These are phyloP conservation scores for Solanum paucissectum DNA, from an alignment of 257 asterid species.

Conservation along the genomic window DNA sequence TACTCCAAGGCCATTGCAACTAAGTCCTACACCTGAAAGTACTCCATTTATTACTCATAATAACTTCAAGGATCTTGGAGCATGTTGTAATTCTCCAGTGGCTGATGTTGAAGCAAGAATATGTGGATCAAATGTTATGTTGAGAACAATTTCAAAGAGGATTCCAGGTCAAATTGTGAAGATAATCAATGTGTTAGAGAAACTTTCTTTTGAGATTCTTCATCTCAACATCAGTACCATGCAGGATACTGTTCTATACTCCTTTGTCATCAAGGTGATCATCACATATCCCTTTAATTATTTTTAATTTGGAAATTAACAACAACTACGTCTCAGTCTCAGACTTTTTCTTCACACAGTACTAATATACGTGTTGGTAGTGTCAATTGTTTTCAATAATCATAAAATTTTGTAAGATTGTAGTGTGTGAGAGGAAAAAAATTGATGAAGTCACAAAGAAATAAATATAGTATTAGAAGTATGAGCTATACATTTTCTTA, in stretches of 20 bases:
- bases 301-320: background rate
- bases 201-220: constrained; percentile 59
- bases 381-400: background rate
- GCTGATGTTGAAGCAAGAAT: constrained; percentile 88
- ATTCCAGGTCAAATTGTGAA: constrained; percentile 63
- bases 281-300: background rate
- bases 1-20: constrained; percentile 37
- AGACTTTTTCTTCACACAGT: background rate
- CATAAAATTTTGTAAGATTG: background rate
- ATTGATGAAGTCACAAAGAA: background rate
- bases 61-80: constrained; percentile 61
- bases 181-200: constrained; percentile 62
- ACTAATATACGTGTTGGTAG: background rate
- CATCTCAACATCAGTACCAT: constrained; percentile 85
- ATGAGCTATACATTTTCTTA: background rate
- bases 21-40: constrained; percentile 33
- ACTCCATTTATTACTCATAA: constrained; percentile 18
- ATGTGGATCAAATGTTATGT: constrained; percentile 60
- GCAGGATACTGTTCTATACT: constrained; percentile 92
- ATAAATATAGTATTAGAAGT: background rate
- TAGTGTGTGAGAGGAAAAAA: background rate
- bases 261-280: constrained; percentile 72
- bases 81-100: constrained; percentile 69
- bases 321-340: background rate
- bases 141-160: constrained; percentile 57